phyloP scores from a whole-genome alignment of 345 rosid species.

The Gossypium stocksii region DNA sequence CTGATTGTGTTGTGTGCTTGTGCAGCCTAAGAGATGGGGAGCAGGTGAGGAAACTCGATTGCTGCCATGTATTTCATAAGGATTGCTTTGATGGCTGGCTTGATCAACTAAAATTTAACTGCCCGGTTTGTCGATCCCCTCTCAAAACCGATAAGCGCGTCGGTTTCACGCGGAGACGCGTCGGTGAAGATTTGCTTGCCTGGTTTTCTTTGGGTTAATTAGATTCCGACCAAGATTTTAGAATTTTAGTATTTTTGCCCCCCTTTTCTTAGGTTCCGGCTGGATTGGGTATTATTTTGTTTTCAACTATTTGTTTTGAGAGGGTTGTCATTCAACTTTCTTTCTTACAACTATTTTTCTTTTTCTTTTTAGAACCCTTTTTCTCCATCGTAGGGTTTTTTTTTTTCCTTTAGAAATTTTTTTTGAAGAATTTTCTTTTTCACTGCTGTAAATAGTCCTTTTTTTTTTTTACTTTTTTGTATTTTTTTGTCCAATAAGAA shows the following conservation, averaged over 20 bases:
- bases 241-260: background rate
- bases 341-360: background rate
- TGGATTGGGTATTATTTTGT: background rate
- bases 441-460: conserved; percentile 7
- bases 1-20: conserved; percentile 65
- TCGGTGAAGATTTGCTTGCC: conserved; percentile 41
- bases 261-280: background rate
- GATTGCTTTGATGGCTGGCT: conserved; percentile 85
- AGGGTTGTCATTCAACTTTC: background rate
- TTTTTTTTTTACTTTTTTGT: background rate
- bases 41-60: conserved; percentile 65
- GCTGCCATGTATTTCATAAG: conserved; percentile 84
- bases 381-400: background rate
- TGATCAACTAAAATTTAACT: conserved; percentile 54
- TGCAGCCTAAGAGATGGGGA: conserved; percentile 65
- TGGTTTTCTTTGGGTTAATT: conserved; percentile 45
- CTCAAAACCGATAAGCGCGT: conserved; percentile 44
- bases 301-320: conserved; percentile 2
- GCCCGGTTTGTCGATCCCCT: conserved; percentile 70
- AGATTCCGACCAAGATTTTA: background rate
- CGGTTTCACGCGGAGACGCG: conserved; percentile 40
- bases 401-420: too few relatives aligned
- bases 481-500: conserved; percentile 12
- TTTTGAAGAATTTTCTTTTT: conserved; percentile 15
- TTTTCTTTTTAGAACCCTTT: background rate